These are phyloP conservation scores for Geotrichum europaeum DNA, from an alignment of 1,139 yeast genomes.

Conservation along the genomic window DNA sequence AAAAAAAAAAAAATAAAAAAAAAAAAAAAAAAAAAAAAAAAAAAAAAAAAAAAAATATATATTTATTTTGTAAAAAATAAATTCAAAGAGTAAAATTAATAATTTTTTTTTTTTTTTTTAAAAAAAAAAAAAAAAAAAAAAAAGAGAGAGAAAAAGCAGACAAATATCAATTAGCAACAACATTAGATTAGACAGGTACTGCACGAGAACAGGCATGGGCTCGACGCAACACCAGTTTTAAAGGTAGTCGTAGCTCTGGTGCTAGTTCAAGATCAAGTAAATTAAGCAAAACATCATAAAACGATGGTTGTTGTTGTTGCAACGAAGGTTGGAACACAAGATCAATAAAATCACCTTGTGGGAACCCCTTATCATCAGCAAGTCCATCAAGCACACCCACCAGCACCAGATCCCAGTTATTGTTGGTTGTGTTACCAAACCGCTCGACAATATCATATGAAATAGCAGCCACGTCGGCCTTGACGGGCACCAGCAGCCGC, in stretches of 20 bases:
- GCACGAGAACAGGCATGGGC: neutral
- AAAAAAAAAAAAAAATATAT: neutral
- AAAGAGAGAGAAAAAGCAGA: neutral
- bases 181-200: neutral
- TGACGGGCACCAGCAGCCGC: neutral
- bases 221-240: conserved; percentile 27
- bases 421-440: conserved; percentile 18
- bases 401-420: conserved; percentile 88
- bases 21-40: neutral
- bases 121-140: no score
- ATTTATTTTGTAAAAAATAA: no score
- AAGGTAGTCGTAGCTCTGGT: conserved; percentile 60
- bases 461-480: neutral
- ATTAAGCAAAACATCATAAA: conserved; percentile 62
- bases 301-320: conserved; percentile 26
- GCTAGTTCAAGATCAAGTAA: conserved; percentile 65
- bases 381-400: conserved; percentile 81
- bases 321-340: conserved; percentile 25
- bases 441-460: conserved; percentile 36
- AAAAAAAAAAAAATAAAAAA: neutral
- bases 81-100: no score
- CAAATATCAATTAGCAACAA: neutral
- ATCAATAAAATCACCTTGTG: conserved; percentile 64
- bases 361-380: conserved; percentile 47
- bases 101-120: no score